Evolutionary conservation across 441 rosid species (phyloP).

Genomic region (Jatropha multifida): DNA sequence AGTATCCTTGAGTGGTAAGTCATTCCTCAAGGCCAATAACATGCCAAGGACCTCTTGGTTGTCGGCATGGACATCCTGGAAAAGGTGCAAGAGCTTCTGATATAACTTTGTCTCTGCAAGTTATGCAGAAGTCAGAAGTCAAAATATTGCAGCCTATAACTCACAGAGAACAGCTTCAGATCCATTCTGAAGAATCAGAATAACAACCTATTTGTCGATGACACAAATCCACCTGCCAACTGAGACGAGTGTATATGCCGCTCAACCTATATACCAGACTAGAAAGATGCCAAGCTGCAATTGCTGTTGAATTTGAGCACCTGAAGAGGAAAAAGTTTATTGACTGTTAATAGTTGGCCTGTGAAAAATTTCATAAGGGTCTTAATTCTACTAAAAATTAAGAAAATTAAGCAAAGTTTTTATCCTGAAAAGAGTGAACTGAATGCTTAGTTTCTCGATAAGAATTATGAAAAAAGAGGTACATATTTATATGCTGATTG

Average conservation of each 20-base stretch:
- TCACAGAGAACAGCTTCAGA: constrained; percentile 11
- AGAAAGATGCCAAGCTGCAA: constrained; percentile 67
- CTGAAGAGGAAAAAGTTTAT: constrained; percentile 32
- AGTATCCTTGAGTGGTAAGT: constrained; percentile 56
- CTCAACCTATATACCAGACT: constrained; percentile 53
- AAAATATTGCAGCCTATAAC: constrained; percentile 3
- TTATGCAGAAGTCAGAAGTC: constrained; percentile 2
- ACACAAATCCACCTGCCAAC: constrained; percentile 53
- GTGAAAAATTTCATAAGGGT: background rate
- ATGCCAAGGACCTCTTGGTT: constrained; percentile 64
- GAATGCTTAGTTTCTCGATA: constrained; percentile 7
- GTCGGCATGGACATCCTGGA: constrained; percentile 42
- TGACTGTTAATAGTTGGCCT: too few relatives aligned
- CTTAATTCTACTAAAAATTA: background rate
- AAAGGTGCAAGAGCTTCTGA: constrained; percentile 50
- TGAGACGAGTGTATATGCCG: constrained; percentile 41
- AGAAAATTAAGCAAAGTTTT: background rate
- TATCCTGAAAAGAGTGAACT: background rate
- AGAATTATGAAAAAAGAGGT: constrained; percentile 8
- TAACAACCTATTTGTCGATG: constrained; percentile 53
- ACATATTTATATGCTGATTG: constrained; percentile 17
- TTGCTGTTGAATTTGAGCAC: constrained; percentile 36
- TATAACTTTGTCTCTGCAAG: constrained; percentile 52
- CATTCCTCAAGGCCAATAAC: constrained; percentile 53
- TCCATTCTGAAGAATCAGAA: constrained; percentile 22